A percentile compares a stretch with the other conserved stretches of the same genome.
phyloP scores from a whole-genome alignment of 768 basidiomycete species.

The Trametes maxima region DNA sequence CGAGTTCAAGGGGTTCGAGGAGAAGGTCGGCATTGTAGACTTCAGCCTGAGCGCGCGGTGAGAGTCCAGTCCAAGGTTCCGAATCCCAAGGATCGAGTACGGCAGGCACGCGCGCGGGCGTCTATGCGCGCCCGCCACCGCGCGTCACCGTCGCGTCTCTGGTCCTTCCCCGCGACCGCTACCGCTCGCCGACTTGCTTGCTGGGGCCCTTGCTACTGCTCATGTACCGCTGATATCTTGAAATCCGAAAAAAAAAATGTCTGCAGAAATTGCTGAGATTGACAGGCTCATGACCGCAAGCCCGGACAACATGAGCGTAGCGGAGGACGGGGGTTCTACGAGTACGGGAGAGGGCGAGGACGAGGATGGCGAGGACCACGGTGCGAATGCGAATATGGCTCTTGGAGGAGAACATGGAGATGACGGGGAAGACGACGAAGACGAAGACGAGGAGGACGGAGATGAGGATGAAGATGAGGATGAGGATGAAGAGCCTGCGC shows the following conservation, averaged over 20 bases:
- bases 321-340: background rate
- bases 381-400: slow-evolving; percentile 25
- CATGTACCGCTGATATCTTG: background rate
- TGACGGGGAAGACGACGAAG: slow-evolving; percentile 30
- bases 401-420: background rate
- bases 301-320: slow-evolving; percentile 21
- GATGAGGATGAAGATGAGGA: slow-evolving; percentile 64
- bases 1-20: slow-evolving; percentile 47
- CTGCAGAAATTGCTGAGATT: slow-evolving; percentile 1
- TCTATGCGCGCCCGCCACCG: slow-evolving; percentile 1
- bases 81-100: background rate
- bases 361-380: slow-evolving; percentile 8
- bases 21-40: slow-evolving; percentile 51
- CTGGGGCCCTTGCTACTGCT: background rate
- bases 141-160: slow-evolving; percentile 12
- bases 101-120: slow-evolving; percentile 1
- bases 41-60: background rate
- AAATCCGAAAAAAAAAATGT: background rate
- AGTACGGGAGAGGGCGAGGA: background rate
- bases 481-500: slow-evolving; percentile 87
- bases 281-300: slow-evolving; percentile 14
- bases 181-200: background rate
- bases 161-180: background rate
- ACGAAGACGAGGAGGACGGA: slow-evolving; percentile 48
- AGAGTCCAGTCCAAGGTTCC: background rate